These are phyloP conservation scores for Trichosanthes truncata DNA, from an alignment of 306 rosid genomes.

Conservation along the genomic window DNA sequence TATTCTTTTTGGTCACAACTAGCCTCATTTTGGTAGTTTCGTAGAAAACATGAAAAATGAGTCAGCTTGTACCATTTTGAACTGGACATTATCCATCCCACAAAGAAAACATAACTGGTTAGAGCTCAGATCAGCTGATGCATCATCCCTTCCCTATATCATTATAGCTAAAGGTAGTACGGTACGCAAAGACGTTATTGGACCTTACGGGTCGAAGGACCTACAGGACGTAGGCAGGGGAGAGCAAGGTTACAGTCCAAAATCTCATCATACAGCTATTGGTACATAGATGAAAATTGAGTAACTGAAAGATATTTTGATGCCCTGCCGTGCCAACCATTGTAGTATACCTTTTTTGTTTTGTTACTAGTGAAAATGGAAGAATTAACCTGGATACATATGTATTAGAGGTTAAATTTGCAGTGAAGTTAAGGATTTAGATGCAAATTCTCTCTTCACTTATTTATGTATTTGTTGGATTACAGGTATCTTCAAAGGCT, in stretches of 20 bases:
- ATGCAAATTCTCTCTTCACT: neutral
- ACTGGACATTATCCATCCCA: neutral
- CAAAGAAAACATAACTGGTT: neutral
- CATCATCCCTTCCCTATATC: neutral
- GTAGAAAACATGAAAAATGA: neutral
- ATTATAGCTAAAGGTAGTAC: neutral
- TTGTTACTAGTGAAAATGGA: neutral
- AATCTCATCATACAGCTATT: neutral
- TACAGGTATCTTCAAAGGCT: constrained; percentile 34
- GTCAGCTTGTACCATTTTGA: neutral
- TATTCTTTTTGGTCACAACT: neutral
- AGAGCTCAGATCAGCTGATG: neutral
- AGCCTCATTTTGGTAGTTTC: neutral
- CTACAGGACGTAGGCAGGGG: neutral
- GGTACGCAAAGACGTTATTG: neutral
- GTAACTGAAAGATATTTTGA: neutral
- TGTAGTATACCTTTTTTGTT: neutral
- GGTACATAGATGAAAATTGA: neutral
- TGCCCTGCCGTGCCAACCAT: neutral
- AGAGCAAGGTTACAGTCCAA: neutral
- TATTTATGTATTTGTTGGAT: neutral
- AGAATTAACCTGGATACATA: neutral
- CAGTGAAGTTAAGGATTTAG: neutral
- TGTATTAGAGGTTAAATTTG: neutral
- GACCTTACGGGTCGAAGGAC: neutral